These are phyloP conservation scores for Actinomortierella wolfii DNA, from an alignment of 371 early-diverging fungal genomes.

Conservation along the genomic window DNA sequence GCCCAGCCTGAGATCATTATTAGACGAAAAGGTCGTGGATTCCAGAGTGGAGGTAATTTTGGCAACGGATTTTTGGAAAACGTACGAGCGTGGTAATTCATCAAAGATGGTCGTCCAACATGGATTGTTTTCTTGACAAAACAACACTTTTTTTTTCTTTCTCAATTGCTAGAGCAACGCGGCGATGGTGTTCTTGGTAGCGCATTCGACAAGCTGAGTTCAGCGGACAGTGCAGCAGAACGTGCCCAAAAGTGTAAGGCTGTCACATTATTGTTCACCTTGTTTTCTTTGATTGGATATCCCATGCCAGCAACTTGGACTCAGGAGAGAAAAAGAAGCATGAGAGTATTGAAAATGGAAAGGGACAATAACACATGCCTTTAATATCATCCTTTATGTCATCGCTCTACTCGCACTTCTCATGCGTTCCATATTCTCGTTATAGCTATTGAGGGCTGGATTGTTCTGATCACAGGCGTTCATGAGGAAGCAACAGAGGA, in stretches of 20 bases:
- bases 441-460: constrained; percentile 94
- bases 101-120: constrained; percentile 2
- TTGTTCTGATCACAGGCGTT: constrained; percentile 86
- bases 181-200: constrained; percentile 47
- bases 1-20: constrained; percentile 15
- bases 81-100: neutral
- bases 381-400: neutral
- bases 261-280: neutral
- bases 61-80: neutral
- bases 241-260: constrained; percentile 71
- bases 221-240: constrained; percentile 45
- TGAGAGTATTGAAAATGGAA: neutral
- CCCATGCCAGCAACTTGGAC: neutral
- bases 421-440: neutral
- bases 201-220: constrained; percentile 45
- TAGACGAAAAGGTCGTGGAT: constrained; percentile 47
- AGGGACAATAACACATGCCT: neutral
- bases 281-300: too few relatives aligned
- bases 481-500: constrained; percentile 97
- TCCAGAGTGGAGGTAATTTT: constrained; percentile 39
- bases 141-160: neutral
- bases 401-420: neutral
- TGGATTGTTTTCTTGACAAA: constrained; percentile 1
- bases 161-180: constrained; percentile 25
- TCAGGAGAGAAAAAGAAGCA: neutral